phyloP scores from a whole-genome alignment of 768 basidiomycete species.

The Pulveroboletus sp. region DNA sequence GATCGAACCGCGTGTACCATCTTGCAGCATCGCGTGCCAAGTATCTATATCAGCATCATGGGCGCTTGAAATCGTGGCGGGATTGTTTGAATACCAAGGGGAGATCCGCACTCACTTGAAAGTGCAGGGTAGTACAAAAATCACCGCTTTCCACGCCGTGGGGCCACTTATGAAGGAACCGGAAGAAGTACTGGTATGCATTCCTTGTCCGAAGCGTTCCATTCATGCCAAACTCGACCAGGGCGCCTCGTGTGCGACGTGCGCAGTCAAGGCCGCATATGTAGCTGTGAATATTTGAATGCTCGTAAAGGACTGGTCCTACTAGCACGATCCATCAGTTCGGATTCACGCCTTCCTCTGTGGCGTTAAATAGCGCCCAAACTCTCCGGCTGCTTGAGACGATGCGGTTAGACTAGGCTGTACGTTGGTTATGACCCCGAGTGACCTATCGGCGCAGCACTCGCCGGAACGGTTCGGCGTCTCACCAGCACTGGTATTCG shows the following conservation, averaged over 20 bases:
- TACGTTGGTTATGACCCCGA: no score
- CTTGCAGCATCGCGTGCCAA: not conserved
- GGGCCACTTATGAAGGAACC: not conserved
- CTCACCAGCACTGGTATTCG: no score
- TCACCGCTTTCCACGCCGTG: slow-evolving; percentile 6
- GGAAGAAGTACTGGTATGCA: not conserved
- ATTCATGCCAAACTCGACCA: slow-evolving; percentile 4
- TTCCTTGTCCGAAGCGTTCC: slow-evolving; percentile 7
- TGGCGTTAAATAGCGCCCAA: no score
- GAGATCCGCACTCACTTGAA: slow-evolving; percentile 2
- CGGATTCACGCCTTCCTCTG: no score
- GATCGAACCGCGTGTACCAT: not conserved
- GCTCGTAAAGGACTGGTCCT: no score
- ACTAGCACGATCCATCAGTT: no score
- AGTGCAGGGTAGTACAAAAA: not conserved
- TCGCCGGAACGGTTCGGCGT: no score
- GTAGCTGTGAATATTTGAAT: no score
- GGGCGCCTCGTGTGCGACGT: slow-evolving; percentile 4
- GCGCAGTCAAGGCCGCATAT: not conserved
- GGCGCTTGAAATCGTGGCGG: slow-evolving; percentile 1
- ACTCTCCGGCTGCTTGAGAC: no score
- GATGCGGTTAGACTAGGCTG: no score
- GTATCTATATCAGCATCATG: not conserved
- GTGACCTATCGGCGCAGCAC: no score
- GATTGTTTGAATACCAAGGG: not conserved